A percentile compares a stretch with the other conserved stretches of the same genome.
Conservation (phyloP, 108 stramenopile genomes). For the Fragilariopsis cylindrus region DNA sequence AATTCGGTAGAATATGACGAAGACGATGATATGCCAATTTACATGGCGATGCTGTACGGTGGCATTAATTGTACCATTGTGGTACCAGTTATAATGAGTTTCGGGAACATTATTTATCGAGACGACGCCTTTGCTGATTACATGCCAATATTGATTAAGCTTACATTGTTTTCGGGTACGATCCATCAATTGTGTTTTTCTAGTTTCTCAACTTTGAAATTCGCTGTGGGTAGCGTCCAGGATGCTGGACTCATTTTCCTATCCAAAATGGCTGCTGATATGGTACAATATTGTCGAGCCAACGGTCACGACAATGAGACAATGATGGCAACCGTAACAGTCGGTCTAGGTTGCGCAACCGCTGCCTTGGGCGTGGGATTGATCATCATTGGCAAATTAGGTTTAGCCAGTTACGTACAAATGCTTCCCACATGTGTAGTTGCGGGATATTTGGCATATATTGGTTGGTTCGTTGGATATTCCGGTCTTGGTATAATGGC, state of each 20-base stretch:
- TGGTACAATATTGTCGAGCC: slow-evolving; percentile 58
- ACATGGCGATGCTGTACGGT: slow-evolving; percentile 60
- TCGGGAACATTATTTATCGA: slow-evolving; percentile 87
- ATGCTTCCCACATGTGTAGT: slow-evolving; percentile 93
- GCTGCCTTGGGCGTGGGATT: slow-evolving; percentile 84
- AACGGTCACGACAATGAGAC: slow-evolving; percentile 46
- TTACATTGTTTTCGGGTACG: slow-evolving; percentile 79
- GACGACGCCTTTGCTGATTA: slow-evolving; percentile 78
- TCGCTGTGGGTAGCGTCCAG: slow-evolving; percentile 96
- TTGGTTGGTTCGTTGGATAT: slow-evolving; percentile 96
- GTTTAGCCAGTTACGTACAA: slow-evolving; percentile 89
- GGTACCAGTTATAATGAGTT: slow-evolving; percentile 84
- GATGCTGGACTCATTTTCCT: slow-evolving; percentile 98
- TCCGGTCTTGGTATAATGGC: slow-evolving; percentile 87
- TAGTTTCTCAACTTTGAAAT: slow-evolving; percentile 78
- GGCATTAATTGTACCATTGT: slow-evolving; percentile 82
- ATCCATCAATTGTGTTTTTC: slow-evolving; percentile 95
- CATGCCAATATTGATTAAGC: slow-evolving; percentile 77
- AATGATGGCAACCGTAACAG: slow-evolving; percentile 75
- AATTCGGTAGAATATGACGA: neutral
- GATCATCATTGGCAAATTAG: slow-evolving; percentile 77
- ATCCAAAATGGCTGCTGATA: slow-evolving; percentile 76
- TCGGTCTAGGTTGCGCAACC: slow-evolving; percentile 78
- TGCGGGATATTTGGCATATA: slow-evolving; percentile 97
- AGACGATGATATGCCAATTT: slow-evolving; percentile 22